Conservation (phyloP, 1,139 yeast species). For the Fermentozyma sake region DNA sequence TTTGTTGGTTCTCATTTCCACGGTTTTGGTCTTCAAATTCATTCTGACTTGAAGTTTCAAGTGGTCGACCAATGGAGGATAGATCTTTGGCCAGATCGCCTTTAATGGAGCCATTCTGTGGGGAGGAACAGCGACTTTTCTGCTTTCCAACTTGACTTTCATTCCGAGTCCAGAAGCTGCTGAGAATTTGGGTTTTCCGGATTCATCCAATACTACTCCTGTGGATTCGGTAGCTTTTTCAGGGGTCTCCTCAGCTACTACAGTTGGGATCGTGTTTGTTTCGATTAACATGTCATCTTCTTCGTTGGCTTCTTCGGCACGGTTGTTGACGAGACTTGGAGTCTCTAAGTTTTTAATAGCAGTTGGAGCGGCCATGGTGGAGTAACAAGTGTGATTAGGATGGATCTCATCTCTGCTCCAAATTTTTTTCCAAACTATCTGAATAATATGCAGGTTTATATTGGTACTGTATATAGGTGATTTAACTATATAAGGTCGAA, state of each 20-base stretch:
- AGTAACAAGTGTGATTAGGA: too few relatives aligned
- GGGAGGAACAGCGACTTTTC: conserved; percentile 93
- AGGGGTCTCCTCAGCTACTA: conserved; percentile 13
- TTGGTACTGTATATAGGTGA: too few relatives aligned
- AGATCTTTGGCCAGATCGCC: conserved; percentile 85
- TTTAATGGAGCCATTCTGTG: conserved; percentile 94
- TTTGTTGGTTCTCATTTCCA: conserved; percentile 77
- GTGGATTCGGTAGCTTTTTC: conserved; percentile 28
- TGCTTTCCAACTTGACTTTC: conserved; percentile 74
- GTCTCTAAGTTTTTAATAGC: conserved; percentile 34
- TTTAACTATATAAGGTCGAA: too few relatives aligned
- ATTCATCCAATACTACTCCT: conserved; percentile 71
- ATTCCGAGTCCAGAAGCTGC: conserved; percentile 65
- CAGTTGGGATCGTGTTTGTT: conserved; percentile 39
- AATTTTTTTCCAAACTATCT: too few relatives aligned
- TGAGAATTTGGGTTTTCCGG: conserved; percentile 85
- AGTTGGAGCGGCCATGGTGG: conserved; percentile 71
- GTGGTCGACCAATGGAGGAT: conserved; percentile 94
- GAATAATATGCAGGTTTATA: too few relatives aligned
- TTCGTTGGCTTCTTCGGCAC: conserved; percentile 15
- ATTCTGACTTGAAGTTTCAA: conserved; percentile 91
- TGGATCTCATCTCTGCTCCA: too few relatives aligned
- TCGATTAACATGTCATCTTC: conserved; percentile 75
- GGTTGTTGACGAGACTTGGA: conserved; percentile 4
- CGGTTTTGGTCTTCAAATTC: conserved; percentile 82